These are phyloP conservation scores for Primulina tabacum DNA, from an alignment of 257 asterid genomes.

Conservation along the genomic window DNA sequence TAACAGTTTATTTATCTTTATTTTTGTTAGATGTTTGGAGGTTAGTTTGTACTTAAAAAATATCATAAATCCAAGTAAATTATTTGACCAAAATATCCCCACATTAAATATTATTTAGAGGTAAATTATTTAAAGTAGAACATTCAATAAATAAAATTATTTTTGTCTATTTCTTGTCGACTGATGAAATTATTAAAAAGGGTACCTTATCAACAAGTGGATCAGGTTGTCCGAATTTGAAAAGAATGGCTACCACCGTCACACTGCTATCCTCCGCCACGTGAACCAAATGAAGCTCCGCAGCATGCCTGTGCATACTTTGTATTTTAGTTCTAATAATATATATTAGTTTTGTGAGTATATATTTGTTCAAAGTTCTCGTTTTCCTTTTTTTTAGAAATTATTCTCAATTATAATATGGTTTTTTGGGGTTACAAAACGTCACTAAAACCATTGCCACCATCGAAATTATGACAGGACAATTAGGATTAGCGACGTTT, in stretches of 20 bases:
- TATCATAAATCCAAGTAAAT: too few relatives aligned
- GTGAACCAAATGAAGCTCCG: constrained; percentile 78
- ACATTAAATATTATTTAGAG: background rate
- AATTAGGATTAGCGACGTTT: too few relatives aligned
- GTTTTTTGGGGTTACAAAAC: too few relatives aligned
- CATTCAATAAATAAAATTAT: background rate
- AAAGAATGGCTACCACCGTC: constrained; percentile 53
- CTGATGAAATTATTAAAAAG: background rate
- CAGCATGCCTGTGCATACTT: constrained; percentile 43
- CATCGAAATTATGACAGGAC: too few relatives aligned
- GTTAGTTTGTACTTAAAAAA: too few relatives aligned
- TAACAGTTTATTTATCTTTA: too few relatives aligned
- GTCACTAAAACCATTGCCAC: too few relatives aligned
- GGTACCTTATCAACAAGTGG: constrained; percentile 60
- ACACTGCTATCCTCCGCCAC: constrained; percentile 49
- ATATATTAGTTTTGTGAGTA: background rate
- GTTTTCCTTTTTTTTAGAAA: too few relatives aligned
- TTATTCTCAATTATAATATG: too few relatives aligned
- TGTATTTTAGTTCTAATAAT: too few relatives aligned
- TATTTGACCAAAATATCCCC: background rate
- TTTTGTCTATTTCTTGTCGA: background rate
- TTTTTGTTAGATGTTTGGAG: too few relatives aligned
- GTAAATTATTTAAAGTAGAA: background rate
- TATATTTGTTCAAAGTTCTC: too few relatives aligned
- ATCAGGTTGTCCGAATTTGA: constrained; percentile 54